Conservation (phyloP, 1,139 yeast species). For the Maudiozyma humilis region DNA sequence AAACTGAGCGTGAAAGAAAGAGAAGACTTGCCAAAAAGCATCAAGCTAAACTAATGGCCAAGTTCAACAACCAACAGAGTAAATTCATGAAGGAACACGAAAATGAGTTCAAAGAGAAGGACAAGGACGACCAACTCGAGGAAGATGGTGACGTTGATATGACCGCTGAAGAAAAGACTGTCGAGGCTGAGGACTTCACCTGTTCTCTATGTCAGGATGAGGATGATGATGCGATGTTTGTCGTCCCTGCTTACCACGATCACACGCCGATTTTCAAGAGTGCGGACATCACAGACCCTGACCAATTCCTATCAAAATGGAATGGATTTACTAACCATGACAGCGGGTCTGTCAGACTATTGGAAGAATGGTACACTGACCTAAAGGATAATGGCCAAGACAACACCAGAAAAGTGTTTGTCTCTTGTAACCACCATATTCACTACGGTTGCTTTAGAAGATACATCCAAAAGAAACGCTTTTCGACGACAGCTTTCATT, state of each 20-base stretch:
- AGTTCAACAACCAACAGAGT: constrained; percentile 69
- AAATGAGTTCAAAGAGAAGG: constrained; percentile 32
- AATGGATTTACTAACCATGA: constrained; percentile 24
- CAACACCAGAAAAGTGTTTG: constrained; percentile 35
- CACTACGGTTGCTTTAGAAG: constrained; percentile 48
- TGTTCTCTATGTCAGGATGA: constrained; percentile 66
- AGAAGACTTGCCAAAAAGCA: constrained; percentile 54
- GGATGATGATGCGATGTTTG: constrained; percentile 43
- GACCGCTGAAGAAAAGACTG: constrained; percentile 33
- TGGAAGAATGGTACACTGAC: constrained; percentile 14
- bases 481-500: constrained; percentile 30
- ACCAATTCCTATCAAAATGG: constrained; percentile 28
- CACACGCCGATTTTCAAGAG: constrained; percentile 37
- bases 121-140: constrained; percentile 14
- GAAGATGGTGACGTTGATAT: constrained; percentile 35
- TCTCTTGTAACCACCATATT: constrained; percentile 65
- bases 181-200: constrained; percentile 26
- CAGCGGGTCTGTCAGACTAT: constrained; percentile 15
- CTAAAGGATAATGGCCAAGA: constrained; percentile 26
- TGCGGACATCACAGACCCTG: constrained; percentile 21
- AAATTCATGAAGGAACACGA: constrained; percentile 49
- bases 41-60: constrained; percentile 64
- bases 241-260: constrained; percentile 39
- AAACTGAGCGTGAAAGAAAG: constrained; percentile 46
- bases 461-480: constrained; percentile 32